phyloP scores from a whole-genome alignment of 345 rosid species.

The Pelargonium nanum region DNA sequence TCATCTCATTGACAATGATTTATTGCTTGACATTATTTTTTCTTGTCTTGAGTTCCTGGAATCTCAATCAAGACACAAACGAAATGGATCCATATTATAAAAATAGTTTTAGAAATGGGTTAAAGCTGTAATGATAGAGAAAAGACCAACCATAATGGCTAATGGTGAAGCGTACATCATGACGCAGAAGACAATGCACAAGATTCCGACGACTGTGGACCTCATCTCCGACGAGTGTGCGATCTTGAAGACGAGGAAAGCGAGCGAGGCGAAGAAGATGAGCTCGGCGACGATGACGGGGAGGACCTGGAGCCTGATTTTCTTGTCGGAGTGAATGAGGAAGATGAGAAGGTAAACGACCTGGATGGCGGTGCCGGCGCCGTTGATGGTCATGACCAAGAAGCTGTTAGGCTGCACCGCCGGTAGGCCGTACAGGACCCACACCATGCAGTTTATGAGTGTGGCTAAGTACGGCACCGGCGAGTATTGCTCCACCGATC shows the following conservation, averaged over 20 bases:
- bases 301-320: conserved; percentile 26
- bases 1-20: too few relatives aligned
- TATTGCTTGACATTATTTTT: too few relatives aligned
- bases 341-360: conserved; percentile 38
- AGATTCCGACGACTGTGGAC: conserved; percentile 44
- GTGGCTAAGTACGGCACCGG: conserved; percentile 72
- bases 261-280: conserved; percentile 20
- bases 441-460: conserved; percentile 60
- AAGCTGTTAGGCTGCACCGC: conserved; percentile 55
- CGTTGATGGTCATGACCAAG: conserved; percentile 67
- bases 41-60: too few relatives aligned
- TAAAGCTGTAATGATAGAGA: too few relatives aligned
- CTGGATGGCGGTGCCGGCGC: conserved; percentile 53
- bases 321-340: conserved; percentile 27
- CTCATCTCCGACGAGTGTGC: conserved; percentile 35
- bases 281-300: conserved; percentile 25
- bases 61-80: too few relatives aligned
- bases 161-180: conserved; percentile 88
- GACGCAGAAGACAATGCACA: conserved; percentile 48
- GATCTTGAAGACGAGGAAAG: conserved; percentile 30
- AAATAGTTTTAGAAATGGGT: too few relatives aligned
- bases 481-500: conserved; percentile 70
- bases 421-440: conserved; percentile 83
- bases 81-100: too few relatives aligned
- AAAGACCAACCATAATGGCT: too few relatives aligned